Base-by-base conservation (phyloP, 2,329 filamentous ascomycete species). In the Helotiales sp. region DNA sequence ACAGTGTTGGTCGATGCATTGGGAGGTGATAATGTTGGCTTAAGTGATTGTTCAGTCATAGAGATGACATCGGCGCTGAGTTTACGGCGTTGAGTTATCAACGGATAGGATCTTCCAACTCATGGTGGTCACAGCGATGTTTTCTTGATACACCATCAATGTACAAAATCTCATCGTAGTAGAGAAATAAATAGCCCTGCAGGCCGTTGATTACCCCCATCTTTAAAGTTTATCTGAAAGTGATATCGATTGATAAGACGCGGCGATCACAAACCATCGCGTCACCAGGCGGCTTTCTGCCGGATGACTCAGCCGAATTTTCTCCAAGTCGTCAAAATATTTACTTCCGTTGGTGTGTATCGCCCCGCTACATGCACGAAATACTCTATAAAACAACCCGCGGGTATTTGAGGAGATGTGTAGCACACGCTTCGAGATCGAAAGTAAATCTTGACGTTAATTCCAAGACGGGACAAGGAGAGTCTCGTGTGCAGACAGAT, bases 21-120 rank as follows among this genome's bases (percentile, higher is more conserved):
- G 52, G 63, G 59, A 38, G 62, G 57, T 60, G 54, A 59, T 67
- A 65, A 63, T 66, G 60, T 67, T 48, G 25, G 51, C 52, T 58
- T 54, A 62, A 57, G 47, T 48, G 55, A 46, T 59, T 57, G 61
- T 56, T 60, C 51, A 50, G 44, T 57, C 55, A 58, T 46, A 51
- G 49, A 54, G 44, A 55, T 34, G 44, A 15, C 42, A 44, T 58
- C 59, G 38, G 51, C 55, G 44, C 44, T 44, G 44, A 47, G 59
- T 60, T 42, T 57, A 56, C 55, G n/a, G 51, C 38, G 49, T 54
- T 51, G 47, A 57, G 38, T 40, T 55, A 52, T 29, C 30, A 36
- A 52, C 48, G 44, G 56, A 50, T 54, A 36, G n/a, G 55, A 46
- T 50, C 42, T 52, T 55, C 38, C 27, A 38, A 46, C 38, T 42